Conservation (phyloP, 495 filamentous ascomycete species). For the Xylaria acuta region DNA sequence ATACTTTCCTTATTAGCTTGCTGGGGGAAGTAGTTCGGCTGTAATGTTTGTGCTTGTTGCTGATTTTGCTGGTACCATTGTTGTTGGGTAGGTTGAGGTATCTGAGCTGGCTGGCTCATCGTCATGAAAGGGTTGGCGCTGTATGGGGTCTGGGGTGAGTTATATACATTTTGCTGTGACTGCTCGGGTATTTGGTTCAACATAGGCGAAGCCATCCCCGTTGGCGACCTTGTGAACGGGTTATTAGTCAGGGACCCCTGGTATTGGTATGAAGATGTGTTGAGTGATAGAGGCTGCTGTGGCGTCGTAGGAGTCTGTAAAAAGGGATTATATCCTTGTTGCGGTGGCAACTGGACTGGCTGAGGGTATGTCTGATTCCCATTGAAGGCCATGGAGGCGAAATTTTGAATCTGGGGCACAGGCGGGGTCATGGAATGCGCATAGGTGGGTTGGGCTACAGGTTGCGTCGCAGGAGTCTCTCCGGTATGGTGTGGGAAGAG, state of each 20-base stretch:
- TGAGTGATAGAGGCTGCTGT: constrained; percentile 45
- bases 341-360: constrained; percentile 42
- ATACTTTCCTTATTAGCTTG: constrained; percentile 79
- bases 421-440: constrained; percentile 67
- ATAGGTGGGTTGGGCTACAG: constrained; percentile 50
- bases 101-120: constrained; percentile 42
- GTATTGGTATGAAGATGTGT: constrained; percentile 43
- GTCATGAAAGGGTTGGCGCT: constrained; percentile 63
- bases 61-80: constrained; percentile 48
- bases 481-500: constrained; percentile 87
- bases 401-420: constrained; percentile 61
- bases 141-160: constrained; percentile 43
- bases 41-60: constrained; percentile 39
- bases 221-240: constrained; percentile 55
- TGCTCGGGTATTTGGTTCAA: constrained; percentile 59
- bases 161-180: constrained; percentile 56
- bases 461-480: constrained; percentile 67
- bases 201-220: constrained; percentile 51
- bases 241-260: constrained; percentile 45
- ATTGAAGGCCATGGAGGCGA: constrained; percentile 49
- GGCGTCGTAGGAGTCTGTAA: constrained; percentile 53
- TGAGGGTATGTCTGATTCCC: constrained; percentile 56
- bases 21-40: constrained; percentile 40
- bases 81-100: constrained; percentile 43
- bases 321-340: constrained; percentile 70